phyloP scores from a whole-genome alignment of 2,329 filamentous ascomycete species.

The Cercospora sesami region DNA sequence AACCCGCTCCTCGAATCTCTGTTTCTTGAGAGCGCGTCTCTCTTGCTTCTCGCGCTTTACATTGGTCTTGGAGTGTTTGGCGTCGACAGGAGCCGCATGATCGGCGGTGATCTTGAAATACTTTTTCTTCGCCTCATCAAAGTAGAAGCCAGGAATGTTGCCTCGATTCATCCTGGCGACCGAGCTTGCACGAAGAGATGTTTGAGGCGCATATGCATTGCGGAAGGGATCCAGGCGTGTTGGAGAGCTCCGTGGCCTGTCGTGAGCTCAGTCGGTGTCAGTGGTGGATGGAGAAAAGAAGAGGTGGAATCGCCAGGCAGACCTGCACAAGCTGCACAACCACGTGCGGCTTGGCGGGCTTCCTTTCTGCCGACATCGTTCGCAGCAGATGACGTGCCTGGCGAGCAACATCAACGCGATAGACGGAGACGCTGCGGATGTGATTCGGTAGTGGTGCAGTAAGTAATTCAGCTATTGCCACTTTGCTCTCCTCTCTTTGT shows the following conservation, averaged over 20 bases:
- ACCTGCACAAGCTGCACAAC: neutral
- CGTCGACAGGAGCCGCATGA: conserved; percentile 37
- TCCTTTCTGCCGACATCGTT: neutral
- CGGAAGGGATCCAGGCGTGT: neutral
- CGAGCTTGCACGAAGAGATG: neutral
- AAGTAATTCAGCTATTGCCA: conserved; percentile 3
- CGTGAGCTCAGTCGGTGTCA: neutral
- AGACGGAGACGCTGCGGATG: neutral
- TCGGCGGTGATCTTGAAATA: conserved; percentile 52
- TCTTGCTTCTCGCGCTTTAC: conserved; percentile 38
- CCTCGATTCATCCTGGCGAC: conserved; percentile 41
- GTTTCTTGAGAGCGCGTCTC: conserved; percentile 36
- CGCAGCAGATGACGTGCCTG: neutral
- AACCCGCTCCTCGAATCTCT: conserved; percentile 30
- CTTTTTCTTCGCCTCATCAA: conserved; percentile 50
- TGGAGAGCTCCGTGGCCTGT: neutral
- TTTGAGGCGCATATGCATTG: conserved; percentile 2
- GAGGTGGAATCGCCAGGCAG: neutral
- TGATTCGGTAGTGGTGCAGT: neutral
- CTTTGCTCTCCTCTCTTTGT: neutral
- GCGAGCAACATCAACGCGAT: neutral
- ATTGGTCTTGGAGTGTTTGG: conserved; percentile 47
- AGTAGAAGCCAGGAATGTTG: conserved; percentile 45
- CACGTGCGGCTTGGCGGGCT: neutral
- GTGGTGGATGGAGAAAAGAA: neutral